Evolutionary conservation across 2,329 filamentous ascomycete species (phyloP), one percentile per base, ranked within the genome.

Genomic region (Hypoxylon sp.): DNA sequence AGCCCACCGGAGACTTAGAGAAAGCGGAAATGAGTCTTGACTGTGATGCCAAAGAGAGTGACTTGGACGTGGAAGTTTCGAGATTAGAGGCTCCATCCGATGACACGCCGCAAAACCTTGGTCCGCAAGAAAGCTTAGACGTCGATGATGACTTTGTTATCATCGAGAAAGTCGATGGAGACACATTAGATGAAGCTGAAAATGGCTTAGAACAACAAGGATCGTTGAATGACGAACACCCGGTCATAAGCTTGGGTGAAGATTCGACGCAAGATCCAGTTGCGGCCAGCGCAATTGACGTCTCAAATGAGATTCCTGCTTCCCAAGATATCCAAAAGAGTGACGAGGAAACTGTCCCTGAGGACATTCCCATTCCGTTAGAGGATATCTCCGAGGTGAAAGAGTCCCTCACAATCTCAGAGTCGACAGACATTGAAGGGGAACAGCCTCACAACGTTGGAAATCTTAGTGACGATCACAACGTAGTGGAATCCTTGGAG

Each of bases 61-160:
- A 9, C 37, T 19, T 19, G 16, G n/a, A 41, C n/a, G 37, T 9
- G n/a, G 37, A 41, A 41, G 37, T 41, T n/a, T 41, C 8, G n/a
- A 16, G n/a, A 41, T 19, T 11, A 19, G 37, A 41, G 3, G 37
- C n/a, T 41, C n/a, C 37, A 41, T 19, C n/a, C 9, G 37, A 41
- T 9, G 16, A 19, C 37, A 8, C 37, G n/a, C n/a, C 16, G 5
- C 37, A 19, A 19, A 19, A 8, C 8, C 2, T 8, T 21, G 16
- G 2, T 2, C 37, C 8, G n/a, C 37, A 41, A 19, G 48, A 58
- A 30, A 50, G 8, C n/a, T 6, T 16, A 19, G 53, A 57, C 16
- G 12, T 16, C 30, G 45, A 51, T 39, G 58, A 65, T 54, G 65
- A 68, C 23, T 68, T 68, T 21, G 23, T 68, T 39, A 34, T 68